Conservation (phyloP, 2,329 filamentous ascomycete species). For the Botryotinia calthae region DNA sequence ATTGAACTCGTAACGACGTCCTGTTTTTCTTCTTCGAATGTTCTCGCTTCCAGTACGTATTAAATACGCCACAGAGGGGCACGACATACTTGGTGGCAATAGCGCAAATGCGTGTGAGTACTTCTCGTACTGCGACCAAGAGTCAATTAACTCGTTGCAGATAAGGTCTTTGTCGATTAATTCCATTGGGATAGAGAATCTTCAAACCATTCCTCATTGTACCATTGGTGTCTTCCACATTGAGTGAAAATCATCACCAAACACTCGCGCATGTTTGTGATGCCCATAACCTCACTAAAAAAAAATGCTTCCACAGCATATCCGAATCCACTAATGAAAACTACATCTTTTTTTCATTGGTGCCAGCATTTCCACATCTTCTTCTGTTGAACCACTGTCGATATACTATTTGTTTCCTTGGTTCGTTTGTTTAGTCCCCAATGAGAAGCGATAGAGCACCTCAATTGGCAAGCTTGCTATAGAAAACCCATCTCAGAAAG, state of each 20-base stretch:
- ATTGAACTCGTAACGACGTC: background rate
- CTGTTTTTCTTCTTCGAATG: background rate
- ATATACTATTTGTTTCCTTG: background rate
- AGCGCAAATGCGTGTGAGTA: background rate
- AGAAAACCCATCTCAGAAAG: background rate
- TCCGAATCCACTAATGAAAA: background rate
- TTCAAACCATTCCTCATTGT: background rate
- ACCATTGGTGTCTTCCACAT: background rate
- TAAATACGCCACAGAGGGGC: background rate
- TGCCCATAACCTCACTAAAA: background rate
- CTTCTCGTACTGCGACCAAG: background rate
- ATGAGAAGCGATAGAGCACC: background rate
- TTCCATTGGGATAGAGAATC: background rate
- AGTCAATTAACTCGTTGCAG: background rate
- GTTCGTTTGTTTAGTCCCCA: background rate
- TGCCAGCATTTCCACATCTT: background rate
- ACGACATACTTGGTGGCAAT: background rate
- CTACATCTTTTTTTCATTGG: background rate
- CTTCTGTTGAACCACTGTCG: background rate
- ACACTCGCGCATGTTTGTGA: background rate
- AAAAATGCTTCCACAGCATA: background rate
- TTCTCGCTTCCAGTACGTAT: background rate
- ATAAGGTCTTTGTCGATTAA: background rate
- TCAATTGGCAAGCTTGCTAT: background rate
- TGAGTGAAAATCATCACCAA: background rate